phyloP scores from a whole-genome alignment of 2,329 filamentous ascomycete species.

The Cladosporium sp. region DNA sequence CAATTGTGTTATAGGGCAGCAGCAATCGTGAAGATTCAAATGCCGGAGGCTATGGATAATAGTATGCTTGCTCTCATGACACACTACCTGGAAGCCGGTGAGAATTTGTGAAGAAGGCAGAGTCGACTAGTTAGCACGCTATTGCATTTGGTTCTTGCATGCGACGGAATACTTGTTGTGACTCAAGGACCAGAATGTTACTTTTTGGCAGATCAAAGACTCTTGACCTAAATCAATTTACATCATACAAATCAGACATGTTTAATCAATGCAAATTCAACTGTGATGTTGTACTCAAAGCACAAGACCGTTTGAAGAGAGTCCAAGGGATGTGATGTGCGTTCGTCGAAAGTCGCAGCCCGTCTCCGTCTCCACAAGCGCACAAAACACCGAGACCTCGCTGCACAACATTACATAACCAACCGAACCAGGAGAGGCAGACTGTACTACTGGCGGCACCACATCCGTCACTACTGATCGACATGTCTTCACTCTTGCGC shows the following conservation, averaged over 20 bases:
- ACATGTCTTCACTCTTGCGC: conserved; percentile 18
- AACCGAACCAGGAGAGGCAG: background rate
- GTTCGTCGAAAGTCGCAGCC: background rate
- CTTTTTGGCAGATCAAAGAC: background rate
- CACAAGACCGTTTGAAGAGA: background rate
- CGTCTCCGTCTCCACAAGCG: background rate
- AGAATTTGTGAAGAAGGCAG: background rate
- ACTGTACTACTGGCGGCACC: background rate
- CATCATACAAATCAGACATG: background rate
- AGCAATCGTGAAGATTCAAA: background rate
- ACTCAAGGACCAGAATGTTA: background rate
- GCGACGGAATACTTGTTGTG: background rate
- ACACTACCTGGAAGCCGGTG: background rate
- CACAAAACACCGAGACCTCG: background rate
- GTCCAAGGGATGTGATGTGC: background rate
- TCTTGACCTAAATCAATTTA: background rate
- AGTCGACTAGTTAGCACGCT: background rate
- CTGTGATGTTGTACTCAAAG: background rate
- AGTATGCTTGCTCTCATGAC: background rate
- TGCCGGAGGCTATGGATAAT: background rate
- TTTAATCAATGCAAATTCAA: background rate
- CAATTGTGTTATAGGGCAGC: background rate
- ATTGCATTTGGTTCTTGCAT: background rate
- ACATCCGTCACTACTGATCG: background rate
- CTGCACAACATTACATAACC: background rate